These are phyloP conservation scores for Cladochytrium tenue DNA, from an alignment of 371 early-diverging fungal species.

Conservation along the genomic window DNA sequence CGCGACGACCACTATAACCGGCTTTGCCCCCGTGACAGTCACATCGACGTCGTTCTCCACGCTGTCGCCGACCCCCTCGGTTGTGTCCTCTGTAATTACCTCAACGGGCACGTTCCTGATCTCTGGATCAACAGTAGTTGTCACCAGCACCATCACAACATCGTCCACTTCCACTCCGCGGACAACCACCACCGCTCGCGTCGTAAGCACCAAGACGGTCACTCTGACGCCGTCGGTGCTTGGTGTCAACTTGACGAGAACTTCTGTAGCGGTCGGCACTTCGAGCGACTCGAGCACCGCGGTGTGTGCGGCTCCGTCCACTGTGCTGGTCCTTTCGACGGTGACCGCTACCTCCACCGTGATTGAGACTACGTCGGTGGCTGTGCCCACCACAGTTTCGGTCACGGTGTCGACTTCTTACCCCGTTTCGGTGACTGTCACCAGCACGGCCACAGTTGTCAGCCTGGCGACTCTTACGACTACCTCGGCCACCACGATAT, in stretches of 20 bases:
- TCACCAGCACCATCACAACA: neutral
- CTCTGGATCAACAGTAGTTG: neutral
- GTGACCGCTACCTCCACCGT: too few relatives aligned
- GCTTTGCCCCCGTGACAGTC: neutral
- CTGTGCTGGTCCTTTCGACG: too few relatives aligned
- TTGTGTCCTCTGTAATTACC: neutral
- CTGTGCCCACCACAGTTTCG: too few relatives aligned
- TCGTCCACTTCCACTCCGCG: neutral
- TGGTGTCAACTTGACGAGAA: neutral
- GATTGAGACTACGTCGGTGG: too few relatives aligned
- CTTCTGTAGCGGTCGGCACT: neutral
- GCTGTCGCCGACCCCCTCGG: neutral
- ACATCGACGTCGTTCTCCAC: neutral
- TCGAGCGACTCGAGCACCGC: neutral
- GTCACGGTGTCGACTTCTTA: too few relatives aligned
- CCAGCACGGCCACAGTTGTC: too few relatives aligned
- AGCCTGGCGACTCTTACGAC: too few relatives aligned
- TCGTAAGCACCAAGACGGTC: neutral
- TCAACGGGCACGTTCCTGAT: neutral
- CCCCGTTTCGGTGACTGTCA: too few relatives aligned
- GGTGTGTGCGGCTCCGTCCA: too few relatives aligned
- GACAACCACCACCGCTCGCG: neutral
- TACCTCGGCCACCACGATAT: too few relatives aligned
- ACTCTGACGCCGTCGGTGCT: neutral
- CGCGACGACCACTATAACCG: neutral